Evolutionary conservation across 169 alveolate genomes (phyloP).

Genomic region (Plasmodium gonderi): DNA sequence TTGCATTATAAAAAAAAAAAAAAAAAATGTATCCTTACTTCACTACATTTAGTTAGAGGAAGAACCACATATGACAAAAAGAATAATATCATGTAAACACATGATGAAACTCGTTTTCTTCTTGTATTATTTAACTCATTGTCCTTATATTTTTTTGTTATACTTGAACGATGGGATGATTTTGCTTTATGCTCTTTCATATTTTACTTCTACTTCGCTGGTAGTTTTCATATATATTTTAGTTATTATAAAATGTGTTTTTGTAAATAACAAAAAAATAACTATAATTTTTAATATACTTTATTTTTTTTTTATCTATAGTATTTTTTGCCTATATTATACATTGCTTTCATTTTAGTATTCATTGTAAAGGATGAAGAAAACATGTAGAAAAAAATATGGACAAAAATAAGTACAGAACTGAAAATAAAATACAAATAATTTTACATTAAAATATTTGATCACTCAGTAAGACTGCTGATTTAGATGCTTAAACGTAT

Average conservation of each 20-base stretch:
- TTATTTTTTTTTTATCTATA: background rate
- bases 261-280: background rate
- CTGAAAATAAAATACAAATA: background rate
- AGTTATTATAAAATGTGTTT: background rate
- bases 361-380: background rate
- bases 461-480: background rate
- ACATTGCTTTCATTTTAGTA: background rate
- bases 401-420: background rate
- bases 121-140: background rate
- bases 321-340: background rate
- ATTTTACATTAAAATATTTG: background rate
- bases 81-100: background rate
- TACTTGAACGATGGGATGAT: background rate
- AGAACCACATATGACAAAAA: slow-evolving; percentile 8
- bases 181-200: background rate
- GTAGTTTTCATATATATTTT: background rate
- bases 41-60: background rate
- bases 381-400: background rate
- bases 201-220: background rate
- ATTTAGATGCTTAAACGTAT: background rate
- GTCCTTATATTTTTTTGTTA: background rate
- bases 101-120: background rate
- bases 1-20: background rate
- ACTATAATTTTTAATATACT: background rate
- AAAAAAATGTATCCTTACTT: background rate